Conservation (phyloP, 257 asterid genomes). For the Datura wrightii region DNA sequence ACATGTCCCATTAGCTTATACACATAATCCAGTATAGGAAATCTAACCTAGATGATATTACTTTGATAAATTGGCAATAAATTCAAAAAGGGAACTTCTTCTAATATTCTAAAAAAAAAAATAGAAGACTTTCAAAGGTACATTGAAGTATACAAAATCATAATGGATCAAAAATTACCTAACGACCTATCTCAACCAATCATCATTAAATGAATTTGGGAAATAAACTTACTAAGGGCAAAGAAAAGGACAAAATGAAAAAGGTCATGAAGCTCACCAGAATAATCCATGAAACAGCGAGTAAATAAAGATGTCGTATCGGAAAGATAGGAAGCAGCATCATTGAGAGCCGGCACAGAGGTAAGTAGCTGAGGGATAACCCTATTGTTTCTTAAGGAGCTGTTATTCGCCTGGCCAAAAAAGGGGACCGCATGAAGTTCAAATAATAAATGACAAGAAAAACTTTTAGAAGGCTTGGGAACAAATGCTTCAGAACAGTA, state of each 20-base stretch:
- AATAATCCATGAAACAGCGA: conserved; percentile 70
- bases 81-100: background rate
- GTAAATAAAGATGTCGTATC: conserved; percentile 83
- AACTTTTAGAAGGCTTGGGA: background rate
- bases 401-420: conserved; percentile 52
- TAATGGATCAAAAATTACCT: background rate
- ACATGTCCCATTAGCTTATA: background rate
- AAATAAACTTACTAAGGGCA: background rate
- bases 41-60: background rate
- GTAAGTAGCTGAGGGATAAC: conserved; percentile 78
- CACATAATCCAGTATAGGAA: conserved; percentile 6
- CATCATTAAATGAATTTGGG: background rate
- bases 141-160: background rate
- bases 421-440: conserved; percentile 3
- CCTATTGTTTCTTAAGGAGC: conserved; percentile 53
- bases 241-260: background rate
- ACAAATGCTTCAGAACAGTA: conserved; percentile 8
- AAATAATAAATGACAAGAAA: conserved; percentile 13
- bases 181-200: conserved; percentile 10
- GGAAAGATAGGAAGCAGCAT: conserved; percentile 85
- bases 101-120: background rate
- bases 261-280: conserved; percentile 47
- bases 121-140: background rate
- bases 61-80: conserved; percentile 18
- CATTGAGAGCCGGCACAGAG: conserved; percentile 73